Conservation (phyloP, 495 filamentous ascomycete genomes). For the Cercophora newfieldiana region DNA sequence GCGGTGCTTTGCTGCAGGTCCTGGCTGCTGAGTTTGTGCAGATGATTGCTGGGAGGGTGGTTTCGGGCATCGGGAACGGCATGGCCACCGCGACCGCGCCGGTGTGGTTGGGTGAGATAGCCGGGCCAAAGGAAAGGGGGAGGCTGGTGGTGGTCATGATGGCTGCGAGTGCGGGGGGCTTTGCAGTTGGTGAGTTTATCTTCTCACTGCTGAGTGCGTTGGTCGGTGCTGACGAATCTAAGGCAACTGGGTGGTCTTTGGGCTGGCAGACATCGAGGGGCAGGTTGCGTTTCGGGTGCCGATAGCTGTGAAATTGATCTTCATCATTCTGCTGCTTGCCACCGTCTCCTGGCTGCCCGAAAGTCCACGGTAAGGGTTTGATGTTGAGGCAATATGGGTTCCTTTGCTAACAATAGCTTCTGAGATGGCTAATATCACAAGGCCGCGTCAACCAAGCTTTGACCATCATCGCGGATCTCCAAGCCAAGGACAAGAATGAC, state of each 20-base stretch:
- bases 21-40: slow-evolving; percentile 60
- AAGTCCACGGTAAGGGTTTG: slow-evolving; percentile 28
- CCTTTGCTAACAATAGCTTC: background rate
- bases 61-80: slow-evolving; percentile 64
- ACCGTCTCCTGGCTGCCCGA: slow-evolving; percentile 37
- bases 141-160: slow-evolving; percentile 40
- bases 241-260: slow-evolving; percentile 1
- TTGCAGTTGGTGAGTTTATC: background rate
- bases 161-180: background rate
- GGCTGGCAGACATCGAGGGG: background rate
- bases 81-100: slow-evolving; percentile 65
- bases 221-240: background rate
- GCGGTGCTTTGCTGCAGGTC: slow-evolving; percentile 64
- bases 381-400: no score
- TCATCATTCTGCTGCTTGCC: slow-evolving; percentile 38
- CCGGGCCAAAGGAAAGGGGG: slow-evolving; percentile 58
- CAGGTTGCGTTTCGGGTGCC: slow-evolving; percentile 30
- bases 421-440: slow-evolving; percentile 35
- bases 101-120: slow-evolving; percentile 66
- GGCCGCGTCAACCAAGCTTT: slow-evolving; percentile 31
- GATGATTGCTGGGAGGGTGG: slow-evolving; percentile 62
- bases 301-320: slow-evolving; percentile 46
- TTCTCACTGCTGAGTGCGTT: background rate
- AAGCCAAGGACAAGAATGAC: slow-evolving; percentile 22
- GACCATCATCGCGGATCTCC: slow-evolving; percentile 29